phyloP scores from a whole-genome alignment of 169 alveolate species.

The Cytauxzoon felis region DNA sequence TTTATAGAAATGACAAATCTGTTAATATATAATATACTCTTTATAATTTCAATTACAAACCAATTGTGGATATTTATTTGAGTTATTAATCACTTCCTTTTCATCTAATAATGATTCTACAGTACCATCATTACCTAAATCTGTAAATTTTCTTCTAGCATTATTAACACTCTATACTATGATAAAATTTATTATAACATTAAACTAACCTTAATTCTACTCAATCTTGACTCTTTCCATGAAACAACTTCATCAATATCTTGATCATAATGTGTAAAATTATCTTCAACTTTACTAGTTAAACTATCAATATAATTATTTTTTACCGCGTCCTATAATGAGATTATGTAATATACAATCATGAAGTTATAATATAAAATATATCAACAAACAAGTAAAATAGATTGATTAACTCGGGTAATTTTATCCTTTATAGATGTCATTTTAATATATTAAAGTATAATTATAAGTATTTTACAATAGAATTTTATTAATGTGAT shows the following conservation, averaged over 20 bases:
- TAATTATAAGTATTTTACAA: no score
- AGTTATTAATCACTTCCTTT: slow-evolving; percentile 46
- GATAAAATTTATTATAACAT: neutral
- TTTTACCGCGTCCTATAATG: slow-evolving; percentile 15
- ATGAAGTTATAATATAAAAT: neutral
- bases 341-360: neutral
- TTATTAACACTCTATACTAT: slow-evolving; percentile 8
- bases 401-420: slow-evolving; percentile 8
- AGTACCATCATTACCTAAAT: slow-evolving; percentile 45
- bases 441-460: no score
- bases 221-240: slow-evolving; percentile 5
- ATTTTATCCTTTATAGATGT: neutral
- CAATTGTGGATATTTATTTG: slow-evolving; percentile 44
- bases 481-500: no score
- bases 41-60: neutral
- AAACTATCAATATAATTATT: neutral
- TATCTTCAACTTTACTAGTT: neutral
- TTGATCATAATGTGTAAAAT: neutral
- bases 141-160: slow-evolving; percentile 40
- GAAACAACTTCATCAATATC: neutral
- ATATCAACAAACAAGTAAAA: slow-evolving; percentile 9
- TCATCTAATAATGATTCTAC: slow-evolving; percentile 47
- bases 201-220: slow-evolving; percentile 9
- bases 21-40: no score
- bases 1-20: slow-evolving; percentile 58